Base-by-base conservation (phyloP, 306 rosid species). In the Sindora glabra region DNA sequence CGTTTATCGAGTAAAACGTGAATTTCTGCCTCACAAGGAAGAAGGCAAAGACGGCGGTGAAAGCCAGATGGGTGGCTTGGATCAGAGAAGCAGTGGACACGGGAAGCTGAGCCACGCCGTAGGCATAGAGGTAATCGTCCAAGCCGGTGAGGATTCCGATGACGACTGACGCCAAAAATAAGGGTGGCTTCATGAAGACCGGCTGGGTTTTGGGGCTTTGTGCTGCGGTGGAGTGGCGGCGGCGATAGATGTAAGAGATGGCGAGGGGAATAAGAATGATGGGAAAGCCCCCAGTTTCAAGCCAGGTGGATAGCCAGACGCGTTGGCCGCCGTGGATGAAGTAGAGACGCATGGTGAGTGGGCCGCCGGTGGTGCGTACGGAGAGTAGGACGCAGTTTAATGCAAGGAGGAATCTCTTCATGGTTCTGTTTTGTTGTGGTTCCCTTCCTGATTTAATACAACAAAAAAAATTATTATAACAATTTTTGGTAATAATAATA, bases 261-360 rank as follows among this genome's bases (percentile, higher is more conserved):
- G 45, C 2, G 13, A 86, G 73, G 8, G 92, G 95, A 24, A 77
- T 0, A 11, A 89, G 25, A 47, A 86, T 69, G 63, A 89, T 0
- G 1, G 97, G 97, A 68, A 78, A 89, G 39, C 86, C 92, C 4
- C 74, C 86, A 33, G 95, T 83, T 62, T 83, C 53, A 6, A 89
- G 92, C 65, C 54, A 75, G 77, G 81, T 48, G 0, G 87, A 81
- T 6, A 89, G 84, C 92, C 95, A 83, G 14, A 86, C 73, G 0
- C 95, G 81, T 0, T 81, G 39, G 54, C 97, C 91, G 40, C 96
- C 95, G 22, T 80, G 86, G 61, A 86, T 2, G 79, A 81, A 89
- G 75, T 89, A 89, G 54, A 89, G 86, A 12, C 96, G 84, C 79
- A 68, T 70, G 2, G 81, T 22, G 29, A 89, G 52, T 5, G 95